These are phyloP conservation scores for Nitzschia sp. DNA, from an alignment of 108 stramenopile species.

Conservation along the genomic window DNA sequence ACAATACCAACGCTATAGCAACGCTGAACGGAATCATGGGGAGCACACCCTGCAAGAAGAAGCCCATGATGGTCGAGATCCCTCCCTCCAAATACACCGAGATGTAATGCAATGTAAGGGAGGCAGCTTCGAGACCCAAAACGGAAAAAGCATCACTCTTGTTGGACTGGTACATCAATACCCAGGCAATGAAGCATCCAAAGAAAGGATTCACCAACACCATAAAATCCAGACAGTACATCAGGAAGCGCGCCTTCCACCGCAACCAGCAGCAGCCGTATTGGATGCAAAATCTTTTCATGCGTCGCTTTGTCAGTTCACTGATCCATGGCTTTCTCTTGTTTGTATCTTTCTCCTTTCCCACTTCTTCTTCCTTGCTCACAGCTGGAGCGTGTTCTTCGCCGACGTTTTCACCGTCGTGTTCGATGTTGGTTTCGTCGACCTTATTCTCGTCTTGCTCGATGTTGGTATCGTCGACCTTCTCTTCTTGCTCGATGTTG, in stretches of 20 bases:
- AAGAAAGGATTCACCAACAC: conserved; percentile 17
- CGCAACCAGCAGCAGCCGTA: conserved; percentile 27
- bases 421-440: no score
- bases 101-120: conserved; percentile 8
- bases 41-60: conserved; percentile 1
- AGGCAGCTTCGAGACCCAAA: conserved; percentile 18
- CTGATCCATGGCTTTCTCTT: neutral
- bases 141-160: conserved; percentile 1
- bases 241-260: conserved; percentile 19
- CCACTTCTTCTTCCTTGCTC: no score
- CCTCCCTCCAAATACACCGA: conserved; percentile 4
- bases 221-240: conserved; percentile 12
- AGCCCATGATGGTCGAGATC: neutral
- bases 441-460: neutral
- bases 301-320: neutral
- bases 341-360: no score
- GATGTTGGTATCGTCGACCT: neutral
- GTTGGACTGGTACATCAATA: conserved; percentile 17
- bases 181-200: conserved; percentile 18
- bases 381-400: no score
- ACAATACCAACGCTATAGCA: neutral
- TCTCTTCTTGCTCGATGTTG: neutral
- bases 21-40: conserved; percentile 9
- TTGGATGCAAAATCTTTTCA: neutral
- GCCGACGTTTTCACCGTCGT: no score